These are phyloP conservation scores for Puya raimondii DNA, from an alignment of 176 grass and related monocot species.

Conservation along the genomic window DNA sequence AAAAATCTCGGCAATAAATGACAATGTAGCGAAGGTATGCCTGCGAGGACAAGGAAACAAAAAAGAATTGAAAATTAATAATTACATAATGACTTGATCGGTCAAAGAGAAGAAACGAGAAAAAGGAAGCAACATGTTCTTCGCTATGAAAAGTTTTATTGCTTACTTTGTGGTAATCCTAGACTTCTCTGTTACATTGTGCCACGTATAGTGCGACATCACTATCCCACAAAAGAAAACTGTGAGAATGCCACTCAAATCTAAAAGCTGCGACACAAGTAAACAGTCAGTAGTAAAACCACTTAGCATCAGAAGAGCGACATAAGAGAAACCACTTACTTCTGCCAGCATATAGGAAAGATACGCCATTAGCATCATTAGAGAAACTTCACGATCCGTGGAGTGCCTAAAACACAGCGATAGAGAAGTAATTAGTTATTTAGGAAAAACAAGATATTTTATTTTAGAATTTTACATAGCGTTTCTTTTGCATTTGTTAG, in stretches of 20 bases:
- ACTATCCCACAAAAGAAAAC: conserved; percentile 99
- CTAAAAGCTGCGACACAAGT: conserved; percentile 64
- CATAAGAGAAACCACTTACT: conserved; percentile 34
- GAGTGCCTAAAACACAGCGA: conserved; percentile 58
- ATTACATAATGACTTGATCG: background rate
- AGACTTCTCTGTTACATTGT: conserved; percentile 96
- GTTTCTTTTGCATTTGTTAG: background rate
- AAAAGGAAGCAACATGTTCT: too few relatives aligned
- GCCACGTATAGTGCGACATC: conserved; percentile 99
- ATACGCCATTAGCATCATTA: conserved; percentile 96
- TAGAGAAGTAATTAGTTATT: conserved; percentile 15
- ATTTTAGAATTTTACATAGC: background rate
- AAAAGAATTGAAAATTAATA: conserved; percentile 6
- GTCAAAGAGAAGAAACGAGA: background rate
- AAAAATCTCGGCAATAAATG: conserved; percentile 90
- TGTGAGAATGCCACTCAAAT: conserved; percentile 92
- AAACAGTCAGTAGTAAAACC: conserved; percentile 16
- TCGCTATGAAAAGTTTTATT: conserved; percentile 4
- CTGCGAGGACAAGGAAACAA: conserved; percentile 24
- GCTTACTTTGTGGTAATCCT: conserved; percentile 90
- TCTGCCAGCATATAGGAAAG: conserved; percentile 89
- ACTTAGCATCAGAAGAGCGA: background rate
- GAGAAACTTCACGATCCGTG: conserved; percentile 92
- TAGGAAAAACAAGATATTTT: background rate
- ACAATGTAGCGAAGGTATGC: conserved; percentile 89